Evolutionary conservation across 768 basidiomycete genomes (phyloP), one percentile per base, ranked within the genome.

Genomic region (Phylloporus arenicola): DNA sequence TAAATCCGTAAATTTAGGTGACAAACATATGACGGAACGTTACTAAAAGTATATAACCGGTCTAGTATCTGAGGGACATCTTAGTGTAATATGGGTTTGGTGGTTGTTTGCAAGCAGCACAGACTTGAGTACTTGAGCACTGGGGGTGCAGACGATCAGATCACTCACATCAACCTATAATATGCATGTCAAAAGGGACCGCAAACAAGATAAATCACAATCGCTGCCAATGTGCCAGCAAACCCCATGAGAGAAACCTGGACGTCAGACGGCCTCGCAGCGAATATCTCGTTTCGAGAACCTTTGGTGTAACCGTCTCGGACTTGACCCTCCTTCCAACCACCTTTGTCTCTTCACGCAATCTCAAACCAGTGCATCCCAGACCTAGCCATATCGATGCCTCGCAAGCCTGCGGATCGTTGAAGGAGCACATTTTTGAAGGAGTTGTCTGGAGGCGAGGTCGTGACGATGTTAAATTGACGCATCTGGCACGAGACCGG

Each of bases 231-330:
- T 4, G 77, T 77, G 16, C 78, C 76, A 5, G 78, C 77, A 45
- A 74, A 79, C 16, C 77, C 77, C 70, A 79, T 77, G 17, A 75
- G 57, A 33, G 74, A 73, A 45, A 78, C 64, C 57, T 79, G 77
- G 11, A 79, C 60, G 3, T 78, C 77, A 43, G 70, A 70, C 13
- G 75, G 73, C 25, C 77, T 68, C 1, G 72, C 74, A 13, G 78
- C 78, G 40, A 79, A 79, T 16, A 79, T 69, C 44, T 79, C 77
- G 50, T 79, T 79, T 48, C 71, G 61, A 2, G 77, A 73, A 14
- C 75, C 78, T 57, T 76, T 79, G 27, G 77, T 79, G 52, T 79
- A 79, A 10, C 77, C 77, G 6, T 71, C 74, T n/a, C n/a, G n/a
- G n/a, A n/a, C n/a, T n/a, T 27, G 55, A 40, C 37, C 51, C 60